phyloP scores from a whole-genome alignment of 1,284 basidiomycete species.

The Ganoderma leucocontextum region DNA sequence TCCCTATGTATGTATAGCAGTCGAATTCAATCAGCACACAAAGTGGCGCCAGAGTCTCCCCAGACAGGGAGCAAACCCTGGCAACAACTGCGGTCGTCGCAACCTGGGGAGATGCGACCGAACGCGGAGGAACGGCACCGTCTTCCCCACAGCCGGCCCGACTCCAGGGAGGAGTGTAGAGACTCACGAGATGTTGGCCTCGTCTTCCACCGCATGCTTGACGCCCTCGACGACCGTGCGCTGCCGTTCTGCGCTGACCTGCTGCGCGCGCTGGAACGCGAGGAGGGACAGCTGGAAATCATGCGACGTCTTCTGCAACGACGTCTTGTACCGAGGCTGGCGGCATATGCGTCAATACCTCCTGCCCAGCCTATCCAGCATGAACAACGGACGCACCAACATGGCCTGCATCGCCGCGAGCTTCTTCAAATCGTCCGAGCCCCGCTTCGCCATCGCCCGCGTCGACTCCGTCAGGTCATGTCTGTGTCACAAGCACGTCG shows the following conservation, averaged over 20 bases:
- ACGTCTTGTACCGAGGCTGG: conserved; percentile 80
- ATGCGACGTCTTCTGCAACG: conserved; percentile 89
- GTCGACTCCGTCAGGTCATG: conserved; percentile 95
- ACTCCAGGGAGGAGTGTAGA: background rate
- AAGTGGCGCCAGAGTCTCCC: background rate
- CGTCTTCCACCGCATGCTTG: conserved; percentile 78
- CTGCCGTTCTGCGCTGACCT: conserved; percentile 88
- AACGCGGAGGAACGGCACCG: background rate
- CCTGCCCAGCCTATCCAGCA: background rate
- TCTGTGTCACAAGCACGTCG: conserved; percentile 42
- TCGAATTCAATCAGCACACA: background rate
- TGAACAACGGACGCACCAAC: conserved; percentile 45
- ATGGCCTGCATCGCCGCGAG: conserved; percentile 74
- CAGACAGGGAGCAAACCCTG: background rate
- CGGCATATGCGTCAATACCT: background rate
- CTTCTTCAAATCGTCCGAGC: conserved; percentile 91
- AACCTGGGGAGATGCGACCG: background rate
- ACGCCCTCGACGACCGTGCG: conserved; percentile 85
- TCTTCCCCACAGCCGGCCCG: background rate
- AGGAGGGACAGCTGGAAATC: conserved; percentile 92
- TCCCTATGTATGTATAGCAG: background rate
- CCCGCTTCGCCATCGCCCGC: conserved; percentile 92
- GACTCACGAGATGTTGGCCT: conserved; percentile 49
- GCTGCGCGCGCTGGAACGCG: conserved; percentile 92
- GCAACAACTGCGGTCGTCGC: background rate